phyloP scores from a whole-genome alignment of 331 rosid species.

The Acacia pycnantha region DNA sequence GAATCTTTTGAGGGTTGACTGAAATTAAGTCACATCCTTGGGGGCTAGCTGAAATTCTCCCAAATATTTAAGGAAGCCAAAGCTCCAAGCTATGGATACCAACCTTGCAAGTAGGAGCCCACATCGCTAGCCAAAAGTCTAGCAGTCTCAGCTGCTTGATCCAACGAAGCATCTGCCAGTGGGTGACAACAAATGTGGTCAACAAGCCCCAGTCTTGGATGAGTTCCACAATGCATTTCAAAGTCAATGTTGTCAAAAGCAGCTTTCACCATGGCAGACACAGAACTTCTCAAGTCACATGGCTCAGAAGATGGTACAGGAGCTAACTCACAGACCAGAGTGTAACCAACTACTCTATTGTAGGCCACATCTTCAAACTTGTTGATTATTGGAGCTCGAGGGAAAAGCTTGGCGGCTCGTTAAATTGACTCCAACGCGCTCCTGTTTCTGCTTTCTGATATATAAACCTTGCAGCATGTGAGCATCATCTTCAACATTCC shows the following conservation, averaged over 20 bases:
- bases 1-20: no score
- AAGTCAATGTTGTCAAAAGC: constrained; percentile 47
- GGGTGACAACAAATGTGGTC: constrained; percentile 71
- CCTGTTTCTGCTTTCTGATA: constrained; percentile 79
- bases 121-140: constrained; percentile 45
- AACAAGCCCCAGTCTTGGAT: constrained; percentile 63
- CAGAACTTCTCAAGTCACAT: constrained; percentile 49
- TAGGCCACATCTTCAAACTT: constrained; percentile 78
- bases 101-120: constrained; percentile 57
- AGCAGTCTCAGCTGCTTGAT: constrained; percentile 44
- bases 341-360: constrained; percentile 88
- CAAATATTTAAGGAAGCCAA: not conserved
- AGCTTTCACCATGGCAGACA: no score
- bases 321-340: constrained; percentile 67
- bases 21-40: no score
- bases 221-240: constrained; percentile 50
- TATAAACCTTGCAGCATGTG: constrained; percentile 87
- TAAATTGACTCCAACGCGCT: constrained; percentile 64
- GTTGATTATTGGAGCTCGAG: constrained; percentile 57
- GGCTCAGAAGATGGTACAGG: constrained; percentile 27
- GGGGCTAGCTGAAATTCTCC: no score
- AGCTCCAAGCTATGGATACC: constrained; percentile 9
- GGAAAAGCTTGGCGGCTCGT: constrained; percentile 60
- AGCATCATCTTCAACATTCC: constrained; percentile 69
- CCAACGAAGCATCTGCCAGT: constrained; percentile 46